phyloP scores from a whole-genome alignment of 805 yeast genomes.

The Lachancea fermentati region DNA sequence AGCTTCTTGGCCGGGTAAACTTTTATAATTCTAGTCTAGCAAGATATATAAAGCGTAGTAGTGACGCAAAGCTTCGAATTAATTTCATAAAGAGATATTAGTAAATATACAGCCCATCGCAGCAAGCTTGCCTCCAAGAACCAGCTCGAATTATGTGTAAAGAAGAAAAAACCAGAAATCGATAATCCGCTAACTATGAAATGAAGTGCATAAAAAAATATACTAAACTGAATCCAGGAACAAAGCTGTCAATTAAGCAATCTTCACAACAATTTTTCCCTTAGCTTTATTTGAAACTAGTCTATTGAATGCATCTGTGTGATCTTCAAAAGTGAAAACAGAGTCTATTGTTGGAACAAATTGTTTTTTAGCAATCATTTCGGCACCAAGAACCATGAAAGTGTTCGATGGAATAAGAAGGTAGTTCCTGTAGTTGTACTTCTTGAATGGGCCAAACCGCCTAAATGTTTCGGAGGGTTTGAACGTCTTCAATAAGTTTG shows the following conservation, averaged over 20 bases:
- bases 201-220: no score
- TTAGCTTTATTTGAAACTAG: conserved; percentile 43
- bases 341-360: conserved; percentile 49
- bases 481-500: conserved; percentile 7
- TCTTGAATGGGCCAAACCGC: conserved; percentile 21
- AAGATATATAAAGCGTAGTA: no score
- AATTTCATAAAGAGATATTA: no score
- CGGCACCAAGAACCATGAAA: conserved; percentile 19
- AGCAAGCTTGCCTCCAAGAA: no score
- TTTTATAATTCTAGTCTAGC: no score
- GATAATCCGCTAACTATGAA: no score
- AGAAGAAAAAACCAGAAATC: no score
- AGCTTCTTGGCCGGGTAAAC: neutral
- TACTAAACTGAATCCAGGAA: no score
- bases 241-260: conserved; percentile 8
- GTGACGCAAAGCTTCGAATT: no score
- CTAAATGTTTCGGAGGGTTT: conserved; percentile 10
- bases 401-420: conserved; percentile 10
- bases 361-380: conserved; percentile 25
- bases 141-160: no score
- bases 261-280: conserved; percentile 53
- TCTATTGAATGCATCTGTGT: conserved; percentile 44
- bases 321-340: conserved; percentile 44
- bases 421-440: conserved; percentile 29
- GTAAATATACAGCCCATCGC: no score